phyloP scores from a whole-genome alignment of 345 rosid species.

The Populus euphratica region DNA sequence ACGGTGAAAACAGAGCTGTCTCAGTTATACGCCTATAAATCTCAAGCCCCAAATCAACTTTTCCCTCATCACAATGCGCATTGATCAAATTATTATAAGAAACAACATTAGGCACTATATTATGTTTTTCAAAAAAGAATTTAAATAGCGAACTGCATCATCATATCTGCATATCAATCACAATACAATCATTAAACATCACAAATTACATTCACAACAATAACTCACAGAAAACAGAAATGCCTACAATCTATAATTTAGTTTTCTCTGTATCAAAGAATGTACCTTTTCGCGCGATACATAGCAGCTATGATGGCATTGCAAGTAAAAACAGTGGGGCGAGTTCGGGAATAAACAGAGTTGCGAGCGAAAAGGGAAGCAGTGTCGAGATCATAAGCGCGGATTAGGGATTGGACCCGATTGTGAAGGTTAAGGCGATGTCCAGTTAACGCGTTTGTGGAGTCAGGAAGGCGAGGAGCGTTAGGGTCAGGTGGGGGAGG shows the following conservation, averaged over 20 bases:
- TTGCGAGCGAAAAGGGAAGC: slow-evolving; percentile 80
- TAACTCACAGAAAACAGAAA: neutral
- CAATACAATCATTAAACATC: neutral
- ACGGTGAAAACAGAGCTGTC: slow-evolving; percentile 74
- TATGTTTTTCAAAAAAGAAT: slow-evolving; percentile 70
- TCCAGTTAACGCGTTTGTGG: slow-evolving; percentile 80
- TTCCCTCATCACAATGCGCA: slow-evolving; percentile 78
- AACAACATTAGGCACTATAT: slow-evolving; percentile 85
- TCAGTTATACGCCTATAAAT: slow-evolving; percentile 66
- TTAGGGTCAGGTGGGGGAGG: slow-evolving; percentile 81
- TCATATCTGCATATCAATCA: slow-evolving; percentile 12
- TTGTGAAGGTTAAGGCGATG: slow-evolving; percentile 85
- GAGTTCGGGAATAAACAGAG: slow-evolving; percentile 57
- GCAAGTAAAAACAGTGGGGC: slow-evolving; percentile 97
- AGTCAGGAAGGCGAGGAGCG: slow-evolving; percentile 88
- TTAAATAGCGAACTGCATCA: slow-evolving; percentile 80
- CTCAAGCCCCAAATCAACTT: slow-evolving; percentile 65
- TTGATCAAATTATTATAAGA: slow-evolving; percentile 89
- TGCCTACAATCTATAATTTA: neutral
- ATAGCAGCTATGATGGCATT: slow-evolving; percentile 92
- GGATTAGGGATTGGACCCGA: slow-evolving; percentile 88
- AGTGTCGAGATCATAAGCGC: slow-evolving; percentile 89
- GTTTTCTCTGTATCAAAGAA: too few relatives aligned
- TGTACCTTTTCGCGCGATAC: slow-evolving; percentile 77
- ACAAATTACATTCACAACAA: neutral